Base-by-base conservation (phyloP, 306 rosid species). In the Lotus japonicus region DNA sequence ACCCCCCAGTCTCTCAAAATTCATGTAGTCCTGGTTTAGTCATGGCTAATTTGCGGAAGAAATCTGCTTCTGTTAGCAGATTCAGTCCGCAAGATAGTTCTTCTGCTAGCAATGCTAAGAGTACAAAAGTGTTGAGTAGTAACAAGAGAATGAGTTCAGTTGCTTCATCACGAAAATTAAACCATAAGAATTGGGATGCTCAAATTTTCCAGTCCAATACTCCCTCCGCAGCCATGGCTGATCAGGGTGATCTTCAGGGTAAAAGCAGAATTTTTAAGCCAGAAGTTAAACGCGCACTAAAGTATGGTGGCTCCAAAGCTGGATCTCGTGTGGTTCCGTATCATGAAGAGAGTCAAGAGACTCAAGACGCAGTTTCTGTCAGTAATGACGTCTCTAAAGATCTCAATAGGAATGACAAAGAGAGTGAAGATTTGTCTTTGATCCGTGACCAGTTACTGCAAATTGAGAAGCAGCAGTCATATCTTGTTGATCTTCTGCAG, bases 381-480 rank as follows among this genome's bases (percentile, higher is more conserved):
- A 77, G 79, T 70, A 70, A 66, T 74, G n/a, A n/a, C n/a, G 83
- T 64, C 39, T 4, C 84, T 21, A 84, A 57, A 46, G 87, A 90
- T 81, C 73, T 63, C 35, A 76, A 26, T 21, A 72, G 66, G 84
- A 88, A 75, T 61, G 84, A 78, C 41, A 83, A 73, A 76, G 95
- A 87, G 48, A 66, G 84, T 61, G 96, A 90, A 77, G 97, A 90
- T 52, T 70, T 95, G 42, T 81, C 86, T 11, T 57, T 72, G 83
- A 90, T 95, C 81, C 92, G 95, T 13, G 78, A 82, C 79, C 97
- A 95, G 77, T 88, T 95, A 58, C 80, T 73, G 60, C 97, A 95
- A 79, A 90, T 95, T 39, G 97, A 95, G 81, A 85, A 88, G 79
- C 97, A 95, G 86, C 99, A 95, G 78, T 84, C 96, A 49, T 85